Base-by-base conservation (phyloP, 2,329 filamentous ascomycete genomes). In the Coleophoma eucalyptorum region DNA sequence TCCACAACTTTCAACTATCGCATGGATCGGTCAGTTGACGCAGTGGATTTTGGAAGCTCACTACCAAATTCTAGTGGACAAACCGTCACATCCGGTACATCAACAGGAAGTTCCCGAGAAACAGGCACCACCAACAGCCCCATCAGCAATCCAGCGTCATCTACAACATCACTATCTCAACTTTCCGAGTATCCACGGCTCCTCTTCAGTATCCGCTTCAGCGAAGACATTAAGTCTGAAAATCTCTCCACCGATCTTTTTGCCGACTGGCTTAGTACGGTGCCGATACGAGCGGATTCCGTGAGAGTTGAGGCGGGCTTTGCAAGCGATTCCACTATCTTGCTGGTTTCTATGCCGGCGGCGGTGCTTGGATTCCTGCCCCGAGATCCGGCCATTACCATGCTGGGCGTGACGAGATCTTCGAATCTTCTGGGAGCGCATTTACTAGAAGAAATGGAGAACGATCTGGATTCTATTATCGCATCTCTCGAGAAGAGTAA, bases 121-220 rank as follows among this genome's bases (percentile, higher is more conserved):
- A 26, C 26, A 5, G 26, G 4, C 4, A 26, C 26, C 10, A 6
- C 26, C 2, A 26, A 26, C 26, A 26, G 26, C 26, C 26, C 26
- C 6, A 26, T 8, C 26, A 26, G 26, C 26, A 26, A 26, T 26
- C 6, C 26, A 26, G 26, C 26, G 26, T 26, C 26, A 5, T 26
- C 49, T 11, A 35, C 16, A 3, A 47, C 49, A 7, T 51, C 49
- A 3, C 15, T 43, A 26, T 26, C 26, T 26, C 26, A 26, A 26
- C 26, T 26, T 6, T 8, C 54, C 12, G 49, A 51, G 40, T 55
- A 53, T 37, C 54, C 54, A 20, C 37, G 49, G 45, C 41, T 54
- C 11, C 52, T 51, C 8, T 54, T 54, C 19, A 47, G 45, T 7
- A 16, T 51, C 20, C 38, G 49, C 2, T 26, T 54, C 11, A 49